phyloP scores from a whole-genome alignment of 805 yeast species.

The Naumovozyma dairenensis region DNA sequence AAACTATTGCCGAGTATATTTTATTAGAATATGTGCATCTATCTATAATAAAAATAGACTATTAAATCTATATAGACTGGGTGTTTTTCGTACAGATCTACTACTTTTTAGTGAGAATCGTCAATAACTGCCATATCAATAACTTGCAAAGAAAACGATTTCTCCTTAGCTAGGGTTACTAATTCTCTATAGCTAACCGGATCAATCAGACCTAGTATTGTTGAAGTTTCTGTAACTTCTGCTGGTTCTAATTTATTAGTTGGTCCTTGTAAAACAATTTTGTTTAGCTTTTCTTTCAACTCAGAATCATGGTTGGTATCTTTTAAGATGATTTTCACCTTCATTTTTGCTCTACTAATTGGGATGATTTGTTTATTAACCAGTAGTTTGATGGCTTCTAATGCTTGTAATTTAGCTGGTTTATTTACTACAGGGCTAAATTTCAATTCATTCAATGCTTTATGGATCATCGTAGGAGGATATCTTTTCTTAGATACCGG shows the following conservation, averaged over 20 bases:
- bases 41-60: no score
- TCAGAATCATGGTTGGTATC: slow-evolving; percentile 34
- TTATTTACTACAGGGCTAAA: slow-evolving; percentile 67
- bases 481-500: slow-evolving; percentile 84
- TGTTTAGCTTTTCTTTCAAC: slow-evolving; percentile 34
- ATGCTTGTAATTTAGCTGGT: slow-evolving; percentile 77
- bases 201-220: slow-evolving; percentile 62
- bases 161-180: slow-evolving; percentile 47
- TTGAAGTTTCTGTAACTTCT: slow-evolving; percentile 39
- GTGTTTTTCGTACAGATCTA: no score
- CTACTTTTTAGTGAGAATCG: slow-evolving; percentile 24
- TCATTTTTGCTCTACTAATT: slow-evolving; percentile 90
- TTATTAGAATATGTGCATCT: no score
- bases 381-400: slow-evolving; percentile 78
- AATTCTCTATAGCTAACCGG: slow-evolving; percentile 74
- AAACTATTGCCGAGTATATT: no score
- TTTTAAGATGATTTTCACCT: slow-evolving; percentile 54
- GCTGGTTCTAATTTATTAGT: slow-evolving; percentile 36
- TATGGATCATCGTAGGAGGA: slow-evolving; percentile 90
- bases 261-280: slow-evolving; percentile 35
- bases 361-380: slow-evolving; percentile 79
- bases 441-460: slow-evolving; percentile 67
- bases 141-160: slow-evolving; percentile 69
- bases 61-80: slow-evolving; percentile 1
- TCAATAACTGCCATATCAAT: slow-evolving; percentile 82